A percentile compares a stretch with the other conserved stretches of the same genome.
These are phyloP conservation scores for Botryotinia globosa DNA, from an alignment of 2,329 filamentous ascomycete species.

Conservation along the genomic window DNA sequence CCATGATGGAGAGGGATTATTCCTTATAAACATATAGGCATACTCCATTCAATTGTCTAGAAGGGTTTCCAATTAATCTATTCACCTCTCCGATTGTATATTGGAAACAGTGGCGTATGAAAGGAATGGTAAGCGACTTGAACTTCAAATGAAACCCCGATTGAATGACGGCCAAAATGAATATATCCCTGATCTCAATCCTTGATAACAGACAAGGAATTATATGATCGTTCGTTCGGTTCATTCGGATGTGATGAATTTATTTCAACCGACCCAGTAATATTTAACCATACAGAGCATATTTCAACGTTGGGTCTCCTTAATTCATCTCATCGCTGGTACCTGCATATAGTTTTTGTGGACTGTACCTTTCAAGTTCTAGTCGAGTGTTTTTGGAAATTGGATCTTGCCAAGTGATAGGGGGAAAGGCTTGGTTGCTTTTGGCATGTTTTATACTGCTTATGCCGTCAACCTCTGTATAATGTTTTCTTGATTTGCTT, in stretches of 20 bases:
- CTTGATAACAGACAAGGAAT: conserved; percentile 11
- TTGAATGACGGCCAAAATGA: neutral
- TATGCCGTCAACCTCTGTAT: too few relatives aligned
- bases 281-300: neutral
- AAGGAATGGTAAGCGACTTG: conserved; percentile 11
- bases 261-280: conserved; percentile 1
- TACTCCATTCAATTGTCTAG: neutral
- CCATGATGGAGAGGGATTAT: neutral
- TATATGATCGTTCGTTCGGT: conserved; percentile 1
- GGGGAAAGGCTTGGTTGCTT: too few relatives aligned
- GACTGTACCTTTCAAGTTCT: neutral
- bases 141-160: neutral
- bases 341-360: neutral
- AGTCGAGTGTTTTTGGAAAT: neutral
- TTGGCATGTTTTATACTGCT: too few relatives aligned
- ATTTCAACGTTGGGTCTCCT: conserved; percentile 9
- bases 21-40: conserved; percentile 8
- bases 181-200: neutral
- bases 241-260: neutral
- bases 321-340: neutral
- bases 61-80: neutral
- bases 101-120: conserved; percentile 17
- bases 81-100: conserved; percentile 12
- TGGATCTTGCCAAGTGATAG: conserved; percentile 2
- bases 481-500: neutral